Conservation (phyloP, 2,329 filamentous ascomycete genomes). For the Sarocladium kiliense region DNA sequence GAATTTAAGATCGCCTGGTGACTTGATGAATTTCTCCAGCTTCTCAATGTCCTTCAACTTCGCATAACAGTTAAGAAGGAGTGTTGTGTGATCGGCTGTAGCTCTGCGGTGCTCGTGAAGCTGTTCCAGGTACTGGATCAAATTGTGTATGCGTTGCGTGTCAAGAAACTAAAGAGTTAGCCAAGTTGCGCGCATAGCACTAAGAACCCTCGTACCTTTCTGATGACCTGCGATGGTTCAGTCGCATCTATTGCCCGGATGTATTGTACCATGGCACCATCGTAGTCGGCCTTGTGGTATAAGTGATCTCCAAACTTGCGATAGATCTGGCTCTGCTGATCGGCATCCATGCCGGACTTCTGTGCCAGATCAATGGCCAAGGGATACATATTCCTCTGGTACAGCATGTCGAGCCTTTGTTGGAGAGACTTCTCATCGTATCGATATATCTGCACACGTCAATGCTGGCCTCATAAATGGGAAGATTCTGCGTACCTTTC, state of each 20-base stretch:
- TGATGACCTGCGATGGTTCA: constrained; percentile 91
- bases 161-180: constrained; percentile 67
- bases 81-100: constrained; percentile 89
- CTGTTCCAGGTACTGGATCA: constrained; percentile 96
- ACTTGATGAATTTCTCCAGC: constrained; percentile 93
- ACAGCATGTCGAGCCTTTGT: constrained; percentile 88
- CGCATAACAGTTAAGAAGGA: constrained; percentile 94
- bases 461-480: no score
- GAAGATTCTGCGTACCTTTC: constrained; percentile 71
- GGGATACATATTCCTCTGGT: constrained; percentile 88
- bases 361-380: constrained; percentile 89
- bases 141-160: constrained; percentile 93
- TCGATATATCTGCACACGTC: constrained; percentile 58
- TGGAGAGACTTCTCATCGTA: constrained; percentile 90
- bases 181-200: background rate
- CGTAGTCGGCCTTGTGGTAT: constrained; percentile 92
- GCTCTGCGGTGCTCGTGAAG: constrained; percentile 90
- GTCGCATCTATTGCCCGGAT: constrained; percentile 93
- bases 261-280: constrained; percentile 99
- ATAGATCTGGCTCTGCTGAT: constrained; percentile 87
- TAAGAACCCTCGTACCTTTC: constrained; percentile 56
- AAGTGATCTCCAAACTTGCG: constrained; percentile 90
- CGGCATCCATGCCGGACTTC: constrained; percentile 72
- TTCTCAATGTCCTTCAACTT: constrained; percentile 97
- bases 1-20: constrained; percentile 89